Evolutionary conservation across 2,329 filamentous ascomycete genomes (phyloP), one percentile per base, ranked within the genome.

Genomic region (Xylariaceae sp.): DNA sequence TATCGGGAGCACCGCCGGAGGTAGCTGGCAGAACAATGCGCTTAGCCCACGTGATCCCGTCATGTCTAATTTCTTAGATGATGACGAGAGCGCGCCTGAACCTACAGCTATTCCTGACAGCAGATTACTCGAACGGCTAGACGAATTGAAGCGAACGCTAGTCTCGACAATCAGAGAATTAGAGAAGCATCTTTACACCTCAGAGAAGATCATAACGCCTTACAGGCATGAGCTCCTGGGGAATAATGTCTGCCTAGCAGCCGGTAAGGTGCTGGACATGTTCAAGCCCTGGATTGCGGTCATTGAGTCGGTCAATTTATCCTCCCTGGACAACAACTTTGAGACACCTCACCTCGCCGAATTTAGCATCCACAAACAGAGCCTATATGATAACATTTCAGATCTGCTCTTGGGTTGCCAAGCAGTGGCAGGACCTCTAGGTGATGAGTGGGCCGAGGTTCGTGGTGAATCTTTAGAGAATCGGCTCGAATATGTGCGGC

Each of bases 401-500:
- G 94, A 97, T 68, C 80, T 99, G 31, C 74, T 97, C 3, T 74
- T 96, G 48, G 85, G 87, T 55, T 96, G 91, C 66, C 94, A 99
- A 72, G 85, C 88, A 29, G 87, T 97, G n/a, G 89, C 91, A 4
- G 89, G 89, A 6, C 94, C 94, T 4, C 73, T 99, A 43, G 89
- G 87, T 6, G 94, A 99, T 68, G 94, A 99, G 72, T 99, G 94
- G 94, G 84, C 91, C 3, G 91, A 96, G 68, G 78, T 91, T n/a
- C 85, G 91, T 43, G 90, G 91, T 1, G 90, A 95, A 68, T 88
- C 91, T 6, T 76, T 99, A 32, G 92, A 96, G 67, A 89, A 89
- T 62, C 85, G 94, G 27, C 73, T 97, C 30, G 88, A 87, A 60
- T 86, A 88, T 59, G 90, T 96, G 55, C 83, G 87, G 50, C 79